Base-by-base conservation (phyloP, 257 asterid genomes). In the Ballota nigra region DNA sequence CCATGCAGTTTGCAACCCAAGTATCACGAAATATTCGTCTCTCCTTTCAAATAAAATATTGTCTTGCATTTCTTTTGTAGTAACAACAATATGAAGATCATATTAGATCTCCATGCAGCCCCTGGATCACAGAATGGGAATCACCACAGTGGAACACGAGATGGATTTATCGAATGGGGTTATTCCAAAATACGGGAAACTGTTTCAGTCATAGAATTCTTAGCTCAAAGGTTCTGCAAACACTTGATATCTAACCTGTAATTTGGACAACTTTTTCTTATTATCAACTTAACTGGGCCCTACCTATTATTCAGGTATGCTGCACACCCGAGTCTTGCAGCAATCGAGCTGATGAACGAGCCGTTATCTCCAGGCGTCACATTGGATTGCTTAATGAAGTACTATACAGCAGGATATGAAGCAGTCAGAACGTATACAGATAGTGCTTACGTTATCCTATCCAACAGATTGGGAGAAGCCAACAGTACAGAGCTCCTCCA, bases 61-160 rank as follows among this genome's bases (percentile, higher is more conserved):
- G 0, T 57, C 40, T 6, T 51, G 5, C 7, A 11, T 22, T 60
- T 43, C 8, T 65, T 24, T 63, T 75, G 78, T 68, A 83, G 85
- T 28, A 73, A 81, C 70, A 56, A 78, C 73, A 61, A 83, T 34
- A 78, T 83, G 70, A 83, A 78, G 83, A 81, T 80, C 69, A 83
- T 83, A 69, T 57, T 83, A 68, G 88, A 83, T 66, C 85, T 83
- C 16, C 88, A 83, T 31, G 88, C 80, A 8, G 85, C 41, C 66
- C 88, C 83, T 26, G 88, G 88, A 62, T 83, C 85, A 65, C 85
- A 83, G 72, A 83, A 83, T 53, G 87, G 87, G n/a, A 74, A 83
- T 51, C 85, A 80, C 74, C 87, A 83, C 76, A 83, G 87, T 65
- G 87, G 80, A 69, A 71, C 83, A 52, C 74, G 83, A 64, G 87